Base-by-base conservation (phyloP, 192 early-diverging fungal species). In the Backusella luteola region DNA sequence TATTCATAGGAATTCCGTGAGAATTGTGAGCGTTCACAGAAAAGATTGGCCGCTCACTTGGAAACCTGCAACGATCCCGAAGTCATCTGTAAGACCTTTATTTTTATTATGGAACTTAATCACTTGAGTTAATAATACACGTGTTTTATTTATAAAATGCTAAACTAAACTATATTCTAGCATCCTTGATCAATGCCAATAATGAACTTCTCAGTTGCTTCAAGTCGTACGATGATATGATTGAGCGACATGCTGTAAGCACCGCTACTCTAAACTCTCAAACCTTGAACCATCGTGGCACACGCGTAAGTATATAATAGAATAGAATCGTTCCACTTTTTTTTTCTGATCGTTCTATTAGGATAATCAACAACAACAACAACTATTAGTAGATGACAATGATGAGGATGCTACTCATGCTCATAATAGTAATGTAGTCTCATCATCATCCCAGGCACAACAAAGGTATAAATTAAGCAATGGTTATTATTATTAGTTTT, bases 161-260 rank as follows among this genome's bases (percentile, higher is more conserved):
- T 59, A 59, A 23, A 59, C 53, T 59, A 59, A 59, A 59, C 21
- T 21, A 21, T 56, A 21, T 21, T 56, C 53, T 79, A 89, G 87
- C 87, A 35, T 80, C 85, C 1, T 73, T 89, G 14, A 53, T 89
- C 68, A 78, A 82, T 0, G 83, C 84, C 73, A 89, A 89, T 75
- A 83, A 85, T 66, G 88, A 89, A 26, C 67, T 89, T 14, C 71
- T 88, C 2, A 86, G 83, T 44, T 74, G 84, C 12, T 89, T 89
- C 71, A 88, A 87, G 34, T 79, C 87, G 0, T 89, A 89, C 52
- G 85, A 88, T 39, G 87, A 89, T 59, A 88, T 88, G 88, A 75
- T 89, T 78, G 88, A 89, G 71, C 81, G 80, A 44, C 77, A 82
- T 35, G 83, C 83, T 17, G n/a, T 89, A 23, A 79, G 63, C 66